Conservation (phyloP, 2,329 filamentous ascomycete species). For the Blumeria hordei region DNA sequence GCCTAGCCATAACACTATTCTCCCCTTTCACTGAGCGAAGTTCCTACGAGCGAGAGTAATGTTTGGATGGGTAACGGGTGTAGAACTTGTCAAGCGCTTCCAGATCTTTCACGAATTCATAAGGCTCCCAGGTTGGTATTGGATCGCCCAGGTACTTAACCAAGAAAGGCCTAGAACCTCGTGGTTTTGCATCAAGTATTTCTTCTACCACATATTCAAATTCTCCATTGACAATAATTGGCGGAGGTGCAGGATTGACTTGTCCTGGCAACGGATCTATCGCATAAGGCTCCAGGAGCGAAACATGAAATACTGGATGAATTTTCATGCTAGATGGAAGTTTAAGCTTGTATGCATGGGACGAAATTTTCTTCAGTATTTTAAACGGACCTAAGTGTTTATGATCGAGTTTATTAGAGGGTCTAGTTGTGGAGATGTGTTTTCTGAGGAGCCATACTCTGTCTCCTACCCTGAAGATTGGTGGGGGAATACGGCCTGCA, state of each 20-base stretch:
- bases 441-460: conserved; percentile 1
- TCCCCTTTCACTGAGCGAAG: neutral
- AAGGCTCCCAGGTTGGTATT: neutral
- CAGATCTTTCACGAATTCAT: neutral
- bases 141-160: neutral
- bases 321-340: conserved; percentile 1
- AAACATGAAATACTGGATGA: conserved; percentile 2
- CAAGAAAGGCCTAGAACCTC: neutral
- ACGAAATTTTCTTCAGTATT: neutral
- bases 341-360: conserved; percentile 1
- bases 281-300: conserved; percentile 1
- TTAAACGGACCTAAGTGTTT: conserved; percentile 2
- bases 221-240: neutral
- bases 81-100: neutral
- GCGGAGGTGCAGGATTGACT: neutral
- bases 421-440: conserved; percentile 1
- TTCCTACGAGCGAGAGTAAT: neutral
- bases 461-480: neutral
- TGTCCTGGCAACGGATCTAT: neutral
- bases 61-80: neutral
- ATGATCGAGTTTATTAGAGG: conserved; percentile 2
- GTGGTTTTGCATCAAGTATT: neutral
- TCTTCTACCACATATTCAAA: neutral
- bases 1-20: neutral
- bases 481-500: neutral